Conservation (phyloP, 352 stramenopile genomes). For the Phytophthora idaei region DNA sequence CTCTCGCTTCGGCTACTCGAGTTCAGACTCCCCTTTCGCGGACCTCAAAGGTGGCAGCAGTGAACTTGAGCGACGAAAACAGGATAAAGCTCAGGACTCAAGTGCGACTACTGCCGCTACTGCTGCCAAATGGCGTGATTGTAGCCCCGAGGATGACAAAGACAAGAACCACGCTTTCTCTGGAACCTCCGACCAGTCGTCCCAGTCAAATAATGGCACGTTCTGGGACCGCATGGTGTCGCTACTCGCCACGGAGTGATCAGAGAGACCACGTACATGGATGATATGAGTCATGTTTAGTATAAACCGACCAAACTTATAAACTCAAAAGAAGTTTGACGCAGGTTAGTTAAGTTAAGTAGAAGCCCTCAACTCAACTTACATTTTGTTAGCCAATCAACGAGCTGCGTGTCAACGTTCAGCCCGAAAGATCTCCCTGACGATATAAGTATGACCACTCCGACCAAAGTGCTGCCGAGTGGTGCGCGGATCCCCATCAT, state of each 20-base stretch:
- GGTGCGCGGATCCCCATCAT: slow-evolving; percentile 52
- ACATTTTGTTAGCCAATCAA: neutral
- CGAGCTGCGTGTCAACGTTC: neutral
- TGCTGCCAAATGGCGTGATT: slow-evolving; percentile 42
- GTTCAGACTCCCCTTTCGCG: slow-evolving; percentile 29
- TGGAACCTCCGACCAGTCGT: slow-evolving; percentile 38
- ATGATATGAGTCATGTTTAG: slow-evolving; percentile 10
- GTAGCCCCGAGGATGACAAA: slow-evolving; percentile 29
- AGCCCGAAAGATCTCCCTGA: slow-evolving; percentile 14
- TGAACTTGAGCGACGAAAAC: slow-evolving; percentile 17
- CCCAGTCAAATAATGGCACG: slow-evolving; percentile 42
- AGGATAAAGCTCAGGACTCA: slow-evolving; percentile 2
- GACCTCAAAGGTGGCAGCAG: slow-evolving; percentile 20
- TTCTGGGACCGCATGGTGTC: slow-evolving; percentile 59
- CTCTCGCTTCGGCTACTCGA: slow-evolving; percentile 52
- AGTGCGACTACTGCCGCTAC: slow-evolving; percentile 22
- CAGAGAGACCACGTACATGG: slow-evolving; percentile 5
- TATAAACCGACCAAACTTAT: neutral
- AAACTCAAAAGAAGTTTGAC: no score
- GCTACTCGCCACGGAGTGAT: slow-evolving; percentile 34
- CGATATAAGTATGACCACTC: slow-evolving; percentile 21
- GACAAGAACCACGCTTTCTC: slow-evolving; percentile 29
- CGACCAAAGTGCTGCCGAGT: slow-evolving; percentile 48
- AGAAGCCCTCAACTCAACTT: no score
- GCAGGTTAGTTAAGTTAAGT: no score